Conservation (phyloP, 139 green algal species). For the Chlamydomonas incerta region DNA sequence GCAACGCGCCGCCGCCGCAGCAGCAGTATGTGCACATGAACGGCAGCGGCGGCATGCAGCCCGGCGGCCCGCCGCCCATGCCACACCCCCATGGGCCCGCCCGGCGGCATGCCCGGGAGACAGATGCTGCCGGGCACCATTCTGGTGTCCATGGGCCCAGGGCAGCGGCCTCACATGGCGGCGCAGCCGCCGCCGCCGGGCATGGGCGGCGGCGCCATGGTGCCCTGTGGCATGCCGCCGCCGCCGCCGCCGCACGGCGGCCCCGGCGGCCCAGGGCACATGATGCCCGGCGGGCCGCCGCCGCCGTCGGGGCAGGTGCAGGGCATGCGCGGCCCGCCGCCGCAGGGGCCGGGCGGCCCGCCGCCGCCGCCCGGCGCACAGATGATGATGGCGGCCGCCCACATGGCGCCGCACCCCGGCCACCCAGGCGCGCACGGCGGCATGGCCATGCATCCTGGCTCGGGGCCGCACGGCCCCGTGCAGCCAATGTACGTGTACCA, state of each 20-base stretch:
- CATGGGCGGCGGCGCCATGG: neutral
- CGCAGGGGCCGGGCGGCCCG: neutral
- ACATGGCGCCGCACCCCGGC: neutral
- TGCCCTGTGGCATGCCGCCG: neutral
- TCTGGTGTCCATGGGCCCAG: neutral
- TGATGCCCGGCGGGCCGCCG: neutral
- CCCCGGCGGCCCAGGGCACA: neutral
- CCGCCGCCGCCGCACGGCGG: neutral
- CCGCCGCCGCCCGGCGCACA: neutral
- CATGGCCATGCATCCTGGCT: neutral
- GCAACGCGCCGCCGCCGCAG: neutral
- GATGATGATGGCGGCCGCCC: neutral
- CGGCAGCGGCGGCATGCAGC: constrained; percentile 28
- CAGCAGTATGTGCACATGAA: constrained; percentile 22
- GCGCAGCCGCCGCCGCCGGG: neutral
- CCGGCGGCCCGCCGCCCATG: neutral
- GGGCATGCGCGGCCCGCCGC: neutral
- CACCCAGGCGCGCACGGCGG: neutral
- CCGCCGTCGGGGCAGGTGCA: neutral
- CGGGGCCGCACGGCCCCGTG: neutral
- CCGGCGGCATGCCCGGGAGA: too few species aligned
- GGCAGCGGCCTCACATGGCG: neutral
- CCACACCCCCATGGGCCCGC: neutral
- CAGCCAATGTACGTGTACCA: constrained; percentile 20
- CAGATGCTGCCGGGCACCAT: too few species aligned